phyloP scores from a whole-genome alignment of 495 filamentous ascomycete species.

The Cairneyella variabilis region DNA sequence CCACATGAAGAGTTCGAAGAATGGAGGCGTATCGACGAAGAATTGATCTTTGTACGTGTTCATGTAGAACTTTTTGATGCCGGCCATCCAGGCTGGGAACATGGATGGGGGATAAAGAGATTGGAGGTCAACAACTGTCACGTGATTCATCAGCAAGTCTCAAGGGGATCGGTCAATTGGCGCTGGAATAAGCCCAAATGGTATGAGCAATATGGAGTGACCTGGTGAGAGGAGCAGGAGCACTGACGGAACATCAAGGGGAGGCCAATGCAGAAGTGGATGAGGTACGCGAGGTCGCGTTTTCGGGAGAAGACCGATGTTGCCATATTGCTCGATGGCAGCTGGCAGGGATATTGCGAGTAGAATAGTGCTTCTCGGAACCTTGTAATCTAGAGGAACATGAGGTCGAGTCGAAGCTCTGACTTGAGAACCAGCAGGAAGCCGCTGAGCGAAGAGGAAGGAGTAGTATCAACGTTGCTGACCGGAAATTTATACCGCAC shows the following conservation, averaged over 20 bases:
- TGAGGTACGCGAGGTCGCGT: constrained; percentile 56
- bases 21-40: constrained; percentile 61
- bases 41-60: constrained; percentile 71
- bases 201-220: background rate
- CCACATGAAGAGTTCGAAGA: constrained; percentile 66
- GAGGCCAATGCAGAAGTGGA: constrained; percentile 65
- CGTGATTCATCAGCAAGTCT: constrained; percentile 5
- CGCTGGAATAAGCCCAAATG: background rate
- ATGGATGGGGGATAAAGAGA: constrained; percentile 59
- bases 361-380: too few relatives aligned
- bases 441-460: too few relatives aligned
- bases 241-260: constrained; percentile 61
- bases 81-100: constrained; percentile 43
- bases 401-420: too few relatives aligned
- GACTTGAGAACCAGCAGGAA: too few relatives aligned
- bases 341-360: too few relatives aligned
- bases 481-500: too few relatives aligned
- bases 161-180: background rate
- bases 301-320: constrained; percentile 20
- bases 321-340: too few relatives aligned
- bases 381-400: too few relatives aligned
- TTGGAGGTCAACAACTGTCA: constrained; percentile 59
- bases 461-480: too few relatives aligned
- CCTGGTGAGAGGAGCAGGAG: background rate
- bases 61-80: constrained; percentile 60